Percentiles rank a stretch among this genome's conserved stretches.
Conservation (phyloP, 345 rosid genomes). For the Gossypium sturtianum region DNA sequence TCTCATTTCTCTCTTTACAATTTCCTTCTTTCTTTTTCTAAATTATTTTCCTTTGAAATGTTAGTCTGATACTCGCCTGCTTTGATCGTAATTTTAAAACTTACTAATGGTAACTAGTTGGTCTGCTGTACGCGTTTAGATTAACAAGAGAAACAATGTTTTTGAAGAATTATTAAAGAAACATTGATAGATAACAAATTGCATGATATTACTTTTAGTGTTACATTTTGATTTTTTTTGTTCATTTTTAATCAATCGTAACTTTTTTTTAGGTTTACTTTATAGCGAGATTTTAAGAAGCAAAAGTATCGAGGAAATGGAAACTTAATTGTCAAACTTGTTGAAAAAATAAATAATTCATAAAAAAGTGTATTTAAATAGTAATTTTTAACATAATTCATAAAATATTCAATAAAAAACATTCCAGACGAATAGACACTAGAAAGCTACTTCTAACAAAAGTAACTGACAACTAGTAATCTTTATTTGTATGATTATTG, state of each 20-base stretch:
- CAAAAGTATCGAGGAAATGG: not conserved
- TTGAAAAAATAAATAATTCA: too few relatives aligned
- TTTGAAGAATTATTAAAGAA: not conserved
- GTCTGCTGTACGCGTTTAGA: not conserved
- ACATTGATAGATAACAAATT: not conserved
- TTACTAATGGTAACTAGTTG: not conserved
- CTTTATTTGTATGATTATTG: not conserved
- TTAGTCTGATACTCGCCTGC: not conserved
- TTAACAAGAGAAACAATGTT: not conserved
- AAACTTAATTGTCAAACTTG: not conserved
- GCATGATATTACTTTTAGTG: not conserved
- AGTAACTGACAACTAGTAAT: not conserved
- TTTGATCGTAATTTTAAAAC: not conserved
- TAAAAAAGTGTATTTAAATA: too few relatives aligned
- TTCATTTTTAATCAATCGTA: not conserved
- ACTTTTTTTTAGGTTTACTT: not conserved
- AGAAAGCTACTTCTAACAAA: not conserved
- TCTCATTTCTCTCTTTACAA: not conserved
- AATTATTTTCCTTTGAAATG: not conserved
- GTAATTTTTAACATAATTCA: not conserved
- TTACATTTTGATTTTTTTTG: not conserved
- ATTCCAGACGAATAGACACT: not conserved
- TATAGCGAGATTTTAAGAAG: not conserved
- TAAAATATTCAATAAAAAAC: not conserved
- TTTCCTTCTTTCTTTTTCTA: not conserved